Percentiles rank a stretch among this genome's conserved stretches.
These are phyloP conservation scores for Violaceomyces palustris DNA, from an alignment of 1,284 basidiomycete species.

Conservation along the genomic window DNA sequence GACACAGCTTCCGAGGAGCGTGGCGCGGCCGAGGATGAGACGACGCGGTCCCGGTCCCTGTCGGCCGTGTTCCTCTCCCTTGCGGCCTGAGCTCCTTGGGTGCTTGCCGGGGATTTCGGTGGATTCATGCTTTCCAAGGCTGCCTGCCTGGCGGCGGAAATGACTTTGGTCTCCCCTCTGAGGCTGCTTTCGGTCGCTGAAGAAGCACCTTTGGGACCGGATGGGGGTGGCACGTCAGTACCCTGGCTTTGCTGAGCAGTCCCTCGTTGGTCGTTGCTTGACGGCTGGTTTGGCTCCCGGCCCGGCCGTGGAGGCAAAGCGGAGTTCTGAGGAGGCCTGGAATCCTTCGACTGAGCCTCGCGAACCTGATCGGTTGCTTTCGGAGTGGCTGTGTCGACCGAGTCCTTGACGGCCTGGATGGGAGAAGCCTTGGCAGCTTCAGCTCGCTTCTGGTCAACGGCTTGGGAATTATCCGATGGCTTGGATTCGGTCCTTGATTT, in stretches of 20 bases:
- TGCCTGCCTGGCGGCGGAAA: slow-evolving; percentile 10
- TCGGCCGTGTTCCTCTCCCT: slow-evolving; percentile 5
- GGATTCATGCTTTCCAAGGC: slow-evolving; percentile 16
- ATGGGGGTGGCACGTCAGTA: not conserved
- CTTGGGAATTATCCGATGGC: not conserved
- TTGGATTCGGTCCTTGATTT: not conserved
- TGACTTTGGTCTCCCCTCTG: not conserved
- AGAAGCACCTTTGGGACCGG: no score
- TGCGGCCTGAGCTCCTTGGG: slow-evolving; percentile 6
- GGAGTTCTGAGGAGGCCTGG: slow-evolving; percentile 1
- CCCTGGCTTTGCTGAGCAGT: not conserved
- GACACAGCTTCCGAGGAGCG: no score
- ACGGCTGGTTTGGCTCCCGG: not conserved
- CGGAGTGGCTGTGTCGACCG: no score
- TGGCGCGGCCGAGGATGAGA: no score
- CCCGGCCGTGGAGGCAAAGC: not conserved
- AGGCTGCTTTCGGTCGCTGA: not conserved
- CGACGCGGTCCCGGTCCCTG: no score
- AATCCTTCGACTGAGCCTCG: no score
- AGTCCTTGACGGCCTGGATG: no score
- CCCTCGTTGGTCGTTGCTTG: not conserved
- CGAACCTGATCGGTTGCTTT: no score
- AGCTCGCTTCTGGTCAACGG: not conserved
- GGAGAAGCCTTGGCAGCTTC: not conserved
- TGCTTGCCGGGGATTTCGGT: slow-evolving; percentile 5